Conservation (phyloP, 1,139 yeast species). For the Kluyveromyces sp. region DNA sequence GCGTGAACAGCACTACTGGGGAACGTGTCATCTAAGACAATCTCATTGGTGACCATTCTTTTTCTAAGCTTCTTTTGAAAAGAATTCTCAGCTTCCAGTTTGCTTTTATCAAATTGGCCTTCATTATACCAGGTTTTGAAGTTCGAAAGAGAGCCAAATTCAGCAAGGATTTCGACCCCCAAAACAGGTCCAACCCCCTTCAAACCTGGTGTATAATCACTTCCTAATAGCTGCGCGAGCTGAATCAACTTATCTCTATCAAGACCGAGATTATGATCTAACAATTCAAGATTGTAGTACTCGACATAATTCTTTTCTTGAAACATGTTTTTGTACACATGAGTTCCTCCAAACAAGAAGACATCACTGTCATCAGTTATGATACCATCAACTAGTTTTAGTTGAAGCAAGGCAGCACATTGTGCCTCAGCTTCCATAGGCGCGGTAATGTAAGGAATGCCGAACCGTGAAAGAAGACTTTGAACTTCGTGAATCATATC, state of each 20-base stretch:
- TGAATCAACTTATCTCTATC: constrained; percentile 59
- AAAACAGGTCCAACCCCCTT: constrained; percentile 90
- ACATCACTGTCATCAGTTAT: constrained; percentile 98
- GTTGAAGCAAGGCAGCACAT: constrained; percentile 66
- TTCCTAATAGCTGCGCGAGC: constrained; percentile 75
- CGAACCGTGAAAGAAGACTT: constrained; percentile 76
- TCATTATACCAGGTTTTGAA: constrained; percentile 51
- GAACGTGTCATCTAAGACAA: constrained; percentile 48
- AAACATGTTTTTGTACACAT: constrained; percentile 86
- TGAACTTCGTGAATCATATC: constrained; percentile 88
- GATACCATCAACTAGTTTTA: constrained; percentile 84
- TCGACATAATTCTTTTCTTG: constrained; percentile 91
- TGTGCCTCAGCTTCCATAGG: constrained; percentile 99
- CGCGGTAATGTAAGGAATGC: constrained; percentile 89
- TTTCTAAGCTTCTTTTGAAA: constrained; percentile 55
- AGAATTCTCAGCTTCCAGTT: constrained; percentile 37
- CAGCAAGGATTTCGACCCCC: constrained; percentile 89
- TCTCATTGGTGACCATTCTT: constrained; percentile 45
- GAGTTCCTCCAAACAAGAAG: constrained; percentile 84
- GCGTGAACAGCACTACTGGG: constrained; percentile 64
- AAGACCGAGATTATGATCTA: constrained; percentile 61
- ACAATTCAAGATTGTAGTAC: constrained; percentile 57
- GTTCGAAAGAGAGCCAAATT: constrained; percentile 47
- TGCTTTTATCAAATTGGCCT: constrained; percentile 35
- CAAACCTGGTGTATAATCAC: constrained; percentile 90